phyloP scores from a whole-genome alignment of 495 filamentous ascomycete genomes.

The Xylaria bambusicola region DNA sequence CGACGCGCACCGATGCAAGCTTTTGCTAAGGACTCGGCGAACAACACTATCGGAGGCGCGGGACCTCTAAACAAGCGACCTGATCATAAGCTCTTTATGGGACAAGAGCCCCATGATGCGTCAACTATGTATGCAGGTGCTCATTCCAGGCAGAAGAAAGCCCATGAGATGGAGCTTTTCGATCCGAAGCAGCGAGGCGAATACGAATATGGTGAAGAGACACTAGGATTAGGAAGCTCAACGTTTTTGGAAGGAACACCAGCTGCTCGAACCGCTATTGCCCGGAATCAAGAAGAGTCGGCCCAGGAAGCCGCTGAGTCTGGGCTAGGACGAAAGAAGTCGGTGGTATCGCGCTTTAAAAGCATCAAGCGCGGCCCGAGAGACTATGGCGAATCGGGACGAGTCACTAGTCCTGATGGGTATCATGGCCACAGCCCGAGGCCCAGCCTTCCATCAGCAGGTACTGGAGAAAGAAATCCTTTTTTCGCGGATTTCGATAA shows the following conservation, averaged over 20 bases:
- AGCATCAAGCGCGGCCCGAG: conserved; percentile 62
- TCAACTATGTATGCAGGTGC: conserved; percentile 69
- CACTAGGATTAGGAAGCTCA: conserved; percentile 83
- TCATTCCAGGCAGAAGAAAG: conserved; percentile 29
- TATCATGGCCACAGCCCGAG: conserved; percentile 38
- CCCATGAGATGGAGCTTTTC: conserved; percentile 49
- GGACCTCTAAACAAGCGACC: conserved; percentile 82
- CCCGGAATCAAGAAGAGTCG: conserved; percentile 72
- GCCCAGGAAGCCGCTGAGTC: conserved; percentile 49
- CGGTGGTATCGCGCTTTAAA: conserved; percentile 81
- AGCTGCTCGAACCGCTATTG: conserved; percentile 79
- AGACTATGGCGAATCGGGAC: conserved; percentile 51
- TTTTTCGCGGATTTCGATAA: conserved; percentile 81
- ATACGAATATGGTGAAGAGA: conserved; percentile 80
- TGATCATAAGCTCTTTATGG: conserved; percentile 81
- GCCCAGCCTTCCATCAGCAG: conserved; percentile 25
- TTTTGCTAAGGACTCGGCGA: conserved; percentile 86
- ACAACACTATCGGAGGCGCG: conserved; percentile 87
- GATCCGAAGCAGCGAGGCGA: conserved; percentile 58
- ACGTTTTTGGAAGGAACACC: conserved; percentile 96
- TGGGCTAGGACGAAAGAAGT: conserved; percentile 87
- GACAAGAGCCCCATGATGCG: conserved; percentile 74
- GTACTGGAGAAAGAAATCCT: conserved; percentile 64
- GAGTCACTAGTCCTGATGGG: conserved; percentile 54
- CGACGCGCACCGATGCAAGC: conserved; percentile 93